Evolutionary conservation across 371 early-diverging fungal genomes (phyloP).

Genomic region (Mortierella polycephala): DNA sequence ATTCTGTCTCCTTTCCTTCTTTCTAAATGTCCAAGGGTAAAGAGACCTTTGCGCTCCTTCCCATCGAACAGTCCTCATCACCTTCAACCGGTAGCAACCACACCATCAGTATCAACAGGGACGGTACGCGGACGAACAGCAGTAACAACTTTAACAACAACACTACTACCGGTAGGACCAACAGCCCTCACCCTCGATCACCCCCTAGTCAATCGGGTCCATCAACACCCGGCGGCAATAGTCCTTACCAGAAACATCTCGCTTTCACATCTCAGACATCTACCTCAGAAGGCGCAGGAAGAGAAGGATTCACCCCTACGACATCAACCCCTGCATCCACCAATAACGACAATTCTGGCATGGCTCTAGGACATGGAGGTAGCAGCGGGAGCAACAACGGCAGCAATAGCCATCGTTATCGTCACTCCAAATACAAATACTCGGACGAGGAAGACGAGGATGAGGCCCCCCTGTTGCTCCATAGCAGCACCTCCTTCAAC

Average conservation of each 20-base stretch:
- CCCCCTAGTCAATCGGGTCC: conserved; percentile 11
- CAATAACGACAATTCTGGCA: conserved; percentile 7
- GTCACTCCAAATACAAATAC: conserved; percentile 42
- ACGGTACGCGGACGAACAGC: conserved; percentile 27
- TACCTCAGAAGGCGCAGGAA: conserved; percentile 18
- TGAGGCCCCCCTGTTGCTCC: conserved; percentile 44
- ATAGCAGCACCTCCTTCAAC: conserved; percentile 44
- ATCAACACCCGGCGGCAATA: conserved; percentile 9
- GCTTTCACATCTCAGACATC: conserved; percentile 25
- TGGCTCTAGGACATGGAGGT: conserved; percentile 29
- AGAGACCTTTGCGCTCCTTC: conserved; percentile 45
- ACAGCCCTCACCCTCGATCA: conserved; percentile 39
- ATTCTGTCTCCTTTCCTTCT: background rate
- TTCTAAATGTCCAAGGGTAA: conserved; percentile 49
- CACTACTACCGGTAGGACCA: conserved; percentile 6
- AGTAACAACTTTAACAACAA: background rate
- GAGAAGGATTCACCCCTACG: conserved; percentile 21
- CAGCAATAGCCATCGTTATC: conserved; percentile 30
- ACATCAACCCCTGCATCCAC: conserved; percentile 15
- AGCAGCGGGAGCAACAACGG: conserved; percentile 7
- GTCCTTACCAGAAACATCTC: conserved; percentile 36
- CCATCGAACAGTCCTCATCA: conserved; percentile 18
- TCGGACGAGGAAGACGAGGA: conserved; percentile 53
- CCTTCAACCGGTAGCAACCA: conserved; percentile 3
- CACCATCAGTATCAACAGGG: conserved; percentile 40